Base-by-base conservation (phyloP, 2,329 filamentous ascomycete genomes). In the Domatiomyces catenatus region DNA sequence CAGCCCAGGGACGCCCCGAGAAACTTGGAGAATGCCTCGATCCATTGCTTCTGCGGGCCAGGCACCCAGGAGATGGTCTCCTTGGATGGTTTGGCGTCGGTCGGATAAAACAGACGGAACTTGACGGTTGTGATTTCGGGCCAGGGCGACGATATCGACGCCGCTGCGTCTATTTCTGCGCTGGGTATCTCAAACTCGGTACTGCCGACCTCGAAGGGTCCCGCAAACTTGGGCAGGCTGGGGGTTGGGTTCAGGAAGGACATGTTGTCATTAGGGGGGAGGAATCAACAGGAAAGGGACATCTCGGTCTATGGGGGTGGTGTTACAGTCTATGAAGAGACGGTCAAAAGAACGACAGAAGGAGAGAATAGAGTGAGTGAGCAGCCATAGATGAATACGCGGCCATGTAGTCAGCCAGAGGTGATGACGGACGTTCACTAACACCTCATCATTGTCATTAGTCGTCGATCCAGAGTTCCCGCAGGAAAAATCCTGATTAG, bases 51-150 rank as follows among this genome's bases (percentile, higher is more conserved):
- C 64, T 93, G 86, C 0, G 87, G 86, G 7, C 75, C 73, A 0
- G 86, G 86, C 48, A 93, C 74, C 86, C 87, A 94, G 59, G 75
- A 77, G 50, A 87, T 82, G 8, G 72, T 72, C 48, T 67, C 66
- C n/a, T 65, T 63, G 6, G 59, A 57, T 7, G 63, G 63, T 45
- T 63, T 61, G 15, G 68, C 61, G 6, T 56, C 68, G 19, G 82
- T 81, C 1, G 87, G 87, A 63, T 93, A 93, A 68, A 86, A 94
- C 52, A 93, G 73, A 55, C 87, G 79, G 64, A 86, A 92, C 51
- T 84, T 81, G 22, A 93, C 73, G 0, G 87, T 94, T 18, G 79
- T 71, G 45, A 89, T 79, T 6, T 73, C 69, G 5, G 78, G 76
- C 6, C 71, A 65, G 2, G 73, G 69, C n/a, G 45, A 22, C 15